phyloP scores from a whole-genome alignment of 306 rosid genomes.

The Lagenaria siceraria region DNA sequence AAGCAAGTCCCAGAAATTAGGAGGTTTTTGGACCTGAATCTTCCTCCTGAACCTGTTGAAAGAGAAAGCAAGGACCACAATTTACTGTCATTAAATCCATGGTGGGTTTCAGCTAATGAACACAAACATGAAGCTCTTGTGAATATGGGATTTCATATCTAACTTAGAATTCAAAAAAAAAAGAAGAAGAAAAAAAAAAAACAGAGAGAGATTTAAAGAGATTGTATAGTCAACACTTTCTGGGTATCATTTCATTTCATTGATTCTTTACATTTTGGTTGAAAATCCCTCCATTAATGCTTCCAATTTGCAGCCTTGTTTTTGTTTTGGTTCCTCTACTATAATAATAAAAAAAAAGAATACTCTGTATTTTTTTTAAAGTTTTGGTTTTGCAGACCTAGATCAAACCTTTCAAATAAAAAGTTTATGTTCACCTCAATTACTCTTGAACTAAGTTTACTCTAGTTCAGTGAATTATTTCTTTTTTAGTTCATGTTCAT shows the following conservation, averaged over 20 bases:
- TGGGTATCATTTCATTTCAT: constrained; percentile 42
- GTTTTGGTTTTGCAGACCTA: no score
- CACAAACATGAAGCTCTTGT: constrained; percentile 20
- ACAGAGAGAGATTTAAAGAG: constrained; percentile 8
- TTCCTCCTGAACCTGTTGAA: constrained; percentile 19
- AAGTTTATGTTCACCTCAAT: no score
- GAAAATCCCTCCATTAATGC: constrained; percentile 13
- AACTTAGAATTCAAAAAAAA: not conserved
- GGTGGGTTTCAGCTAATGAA: constrained; percentile 27
- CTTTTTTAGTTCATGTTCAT: no score
- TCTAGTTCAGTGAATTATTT: no score
- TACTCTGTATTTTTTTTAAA: not conserved
- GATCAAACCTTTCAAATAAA: no score
- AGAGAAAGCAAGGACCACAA: constrained; percentile 21
- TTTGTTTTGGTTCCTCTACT: not conserved
- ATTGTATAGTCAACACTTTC: constrained; percentile 37
- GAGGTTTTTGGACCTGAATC: constrained; percentile 12
- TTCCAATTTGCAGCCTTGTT: constrained; percentile 8
- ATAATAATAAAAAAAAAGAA: constrained; percentile 1
- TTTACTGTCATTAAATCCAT: constrained; percentile 15
- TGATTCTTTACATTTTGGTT: constrained; percentile 52
- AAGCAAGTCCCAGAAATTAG: constrained; percentile 4
- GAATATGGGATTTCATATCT: constrained; percentile 11
- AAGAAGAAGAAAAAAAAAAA: no score
- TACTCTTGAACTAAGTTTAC: no score